Percentiles rank a stretch among this genome's conserved stretches.
phyloP scores from a whole-genome alignment of 2,329 filamentous ascomycete genomes.

The Claviceps citrina region DNA sequence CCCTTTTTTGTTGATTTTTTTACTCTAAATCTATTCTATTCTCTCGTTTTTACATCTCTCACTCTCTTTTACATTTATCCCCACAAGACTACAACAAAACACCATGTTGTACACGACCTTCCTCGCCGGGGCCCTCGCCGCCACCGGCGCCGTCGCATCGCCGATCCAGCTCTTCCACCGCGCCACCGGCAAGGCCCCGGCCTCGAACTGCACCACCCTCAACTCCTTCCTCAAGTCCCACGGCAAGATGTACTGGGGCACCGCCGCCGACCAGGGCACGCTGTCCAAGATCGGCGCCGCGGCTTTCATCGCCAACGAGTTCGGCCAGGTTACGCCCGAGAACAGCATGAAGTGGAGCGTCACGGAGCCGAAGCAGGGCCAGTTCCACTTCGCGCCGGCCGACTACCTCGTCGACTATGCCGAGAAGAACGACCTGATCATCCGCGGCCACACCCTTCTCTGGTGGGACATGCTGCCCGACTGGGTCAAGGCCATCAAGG shows the following conservation, averaged over 20 bases:
- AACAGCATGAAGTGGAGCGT: conserved; percentile 59
- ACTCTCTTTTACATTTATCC: not conserved
- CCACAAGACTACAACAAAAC: too few species aligned
- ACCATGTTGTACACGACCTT: not conserved
- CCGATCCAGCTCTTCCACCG: not conserved
- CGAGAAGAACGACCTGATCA: not conserved
- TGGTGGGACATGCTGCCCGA: not conserved
- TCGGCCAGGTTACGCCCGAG: conserved; percentile 50
- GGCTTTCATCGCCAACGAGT: conserved; percentile 14
- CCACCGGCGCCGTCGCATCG: not conserved
- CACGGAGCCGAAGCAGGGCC: conserved; percentile 28
- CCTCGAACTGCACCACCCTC: not conserved
- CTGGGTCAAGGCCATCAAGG: not conserved
- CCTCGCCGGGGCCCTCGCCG: not conserved
- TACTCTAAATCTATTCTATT: not conserved
- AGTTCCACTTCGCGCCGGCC: conserved; percentile 34
- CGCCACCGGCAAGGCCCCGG: too few species aligned
- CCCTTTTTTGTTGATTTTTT: not conserved
- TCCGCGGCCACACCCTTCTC: not conserved
- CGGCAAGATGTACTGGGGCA: not conserved
- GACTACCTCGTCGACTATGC: not conserved
- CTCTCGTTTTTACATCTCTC: not conserved
- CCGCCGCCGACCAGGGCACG: not conserved
- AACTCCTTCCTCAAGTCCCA: not conserved
- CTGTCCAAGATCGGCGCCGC: not conserved